These are phyloP conservation scores for Peniophora sp. DNA, from an alignment of 1,284 basidiomycete species.

Conservation along the genomic window DNA sequence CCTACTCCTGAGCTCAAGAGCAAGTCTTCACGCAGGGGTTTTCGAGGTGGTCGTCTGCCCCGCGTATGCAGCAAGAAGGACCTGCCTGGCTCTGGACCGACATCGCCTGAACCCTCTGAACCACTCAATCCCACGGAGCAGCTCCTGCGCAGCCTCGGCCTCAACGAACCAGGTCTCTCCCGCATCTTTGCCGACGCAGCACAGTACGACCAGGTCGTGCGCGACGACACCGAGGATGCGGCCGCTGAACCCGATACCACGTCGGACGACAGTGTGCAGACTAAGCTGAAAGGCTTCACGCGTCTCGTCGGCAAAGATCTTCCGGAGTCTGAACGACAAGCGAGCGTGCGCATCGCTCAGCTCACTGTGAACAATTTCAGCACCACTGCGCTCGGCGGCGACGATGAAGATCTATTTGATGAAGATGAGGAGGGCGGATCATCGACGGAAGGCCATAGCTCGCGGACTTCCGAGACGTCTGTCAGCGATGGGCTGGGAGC, in stretches of 20 bases:
- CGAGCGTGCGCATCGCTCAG: constrained; percentile 26
- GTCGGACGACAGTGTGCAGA: neutral
- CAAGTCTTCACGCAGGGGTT: no score
- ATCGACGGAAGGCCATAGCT: neutral
- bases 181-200: constrained; percentile 1
- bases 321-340: constrained; percentile 22
- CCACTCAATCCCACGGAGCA: no score
- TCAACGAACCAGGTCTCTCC: neutral
- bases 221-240: neutral
- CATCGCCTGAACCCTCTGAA: no score
- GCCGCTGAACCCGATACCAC: neutral
- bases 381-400: constrained; percentile 3
- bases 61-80: no score
- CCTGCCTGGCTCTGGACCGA: no score
- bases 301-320: constrained; percentile 33
- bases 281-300: constrained; percentile 22
- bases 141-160: neutral
- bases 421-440: neutral
- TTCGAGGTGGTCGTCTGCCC: no score
- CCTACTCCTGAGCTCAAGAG: no score
- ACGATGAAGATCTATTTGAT: constrained; percentile 1
- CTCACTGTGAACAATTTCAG: constrained; percentile 28
- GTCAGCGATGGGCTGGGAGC: neutral
- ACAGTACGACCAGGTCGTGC: neutral
- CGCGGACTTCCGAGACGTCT: neutral